Conservation (phyloP, 768 basidiomycete species). For the Mycena rebaudengoi region DNA sequence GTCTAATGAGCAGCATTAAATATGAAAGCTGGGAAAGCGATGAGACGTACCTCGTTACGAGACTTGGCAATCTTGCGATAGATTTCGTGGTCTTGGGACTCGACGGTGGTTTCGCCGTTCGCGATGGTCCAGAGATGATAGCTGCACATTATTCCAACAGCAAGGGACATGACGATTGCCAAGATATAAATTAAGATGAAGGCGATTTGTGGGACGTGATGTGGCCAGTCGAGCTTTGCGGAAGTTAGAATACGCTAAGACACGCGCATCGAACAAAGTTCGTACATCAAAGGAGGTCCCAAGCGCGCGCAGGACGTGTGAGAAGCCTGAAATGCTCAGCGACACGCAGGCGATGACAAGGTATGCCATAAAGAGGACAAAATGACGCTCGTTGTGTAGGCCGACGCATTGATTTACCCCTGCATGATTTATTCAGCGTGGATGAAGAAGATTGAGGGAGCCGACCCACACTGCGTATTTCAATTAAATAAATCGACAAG, state of each 20-base stretch:
- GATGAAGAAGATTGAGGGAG: neutral
- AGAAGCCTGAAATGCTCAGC: slow-evolving; percentile 74
- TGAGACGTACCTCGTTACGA: slow-evolving; percentile 68
- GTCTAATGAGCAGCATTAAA: slow-evolving; percentile 47
- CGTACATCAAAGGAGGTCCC: slow-evolving; percentile 48
- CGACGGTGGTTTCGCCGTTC: slow-evolving; percentile 87
- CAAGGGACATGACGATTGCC: slow-evolving; percentile 75
- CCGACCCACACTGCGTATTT: slow-evolving; percentile 4
- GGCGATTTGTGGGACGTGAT: slow-evolving; percentile 69
- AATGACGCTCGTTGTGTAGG: slow-evolving; percentile 94
- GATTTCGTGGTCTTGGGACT: slow-evolving; percentile 85
- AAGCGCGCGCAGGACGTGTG: slow-evolving; percentile 63
- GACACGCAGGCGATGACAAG: slow-evolving; percentile 68
- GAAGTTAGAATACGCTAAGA: neutral
- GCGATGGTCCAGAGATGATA: slow-evolving; percentile 80
- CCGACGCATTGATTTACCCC: slow-evolving; percentile 99
- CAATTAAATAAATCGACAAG: neutral
- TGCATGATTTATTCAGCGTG: slow-evolving; percentile 37
- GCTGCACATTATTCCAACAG: slow-evolving; percentile 73
- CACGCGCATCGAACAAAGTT: slow-evolving; percentile 47
- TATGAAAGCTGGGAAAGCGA: neutral
- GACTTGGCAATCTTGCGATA: slow-evolving; percentile 75
- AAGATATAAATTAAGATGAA: slow-evolving; percentile 85
- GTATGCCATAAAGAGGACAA: slow-evolving; percentile 94
- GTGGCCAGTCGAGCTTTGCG: slow-evolving; percentile 56